These are phyloP conservation scores for Tremella fuciformis DNA, from an alignment of 768 basidiomycete genomes.

Conservation along the genomic window DNA sequence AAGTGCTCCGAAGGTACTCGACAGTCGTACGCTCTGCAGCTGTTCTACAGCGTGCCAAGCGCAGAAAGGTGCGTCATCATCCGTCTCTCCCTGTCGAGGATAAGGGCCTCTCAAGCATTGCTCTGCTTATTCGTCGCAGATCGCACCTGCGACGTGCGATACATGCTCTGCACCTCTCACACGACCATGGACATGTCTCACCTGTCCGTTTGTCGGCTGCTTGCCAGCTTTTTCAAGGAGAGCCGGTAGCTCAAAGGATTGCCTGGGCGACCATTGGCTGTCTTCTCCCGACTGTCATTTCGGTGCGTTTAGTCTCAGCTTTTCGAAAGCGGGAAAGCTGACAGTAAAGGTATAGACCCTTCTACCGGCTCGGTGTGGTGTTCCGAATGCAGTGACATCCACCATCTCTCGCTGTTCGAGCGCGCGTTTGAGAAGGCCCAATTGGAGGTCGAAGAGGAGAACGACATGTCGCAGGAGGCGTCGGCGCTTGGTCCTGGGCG, in stretches of 20 bases:
- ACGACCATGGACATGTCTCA: slow-evolving; percentile 42
- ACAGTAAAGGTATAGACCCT: slow-evolving; percentile 64
- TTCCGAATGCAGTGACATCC: slow-evolving; percentile 68
- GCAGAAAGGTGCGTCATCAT: slow-evolving; percentile 25
- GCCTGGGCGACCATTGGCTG: slow-evolving; percentile 1
- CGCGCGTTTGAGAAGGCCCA: slow-evolving; percentile 36
- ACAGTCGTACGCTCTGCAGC: slow-evolving; percentile 34
- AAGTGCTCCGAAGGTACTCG: slow-evolving; percentile 15
- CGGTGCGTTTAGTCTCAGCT: slow-evolving; percentile 1
- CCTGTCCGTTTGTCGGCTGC: slow-evolving; percentile 40
- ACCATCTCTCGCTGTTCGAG: slow-evolving; percentile 62
- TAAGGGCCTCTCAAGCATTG: not conserved
- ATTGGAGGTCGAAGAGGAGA: slow-evolving; percentile 27
- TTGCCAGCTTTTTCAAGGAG: slow-evolving; percentile 16
- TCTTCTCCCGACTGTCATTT: slow-evolving; percentile 27
- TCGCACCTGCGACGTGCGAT: slow-evolving; percentile 28
- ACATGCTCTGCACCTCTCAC: slow-evolving; percentile 22
- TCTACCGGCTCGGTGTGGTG: slow-evolving; percentile 75
- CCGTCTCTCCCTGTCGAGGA: not conserved
- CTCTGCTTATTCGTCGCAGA: slow-evolving; percentile 14
- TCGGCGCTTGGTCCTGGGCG: slow-evolving; percentile 6
- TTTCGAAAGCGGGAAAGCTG: not conserved
- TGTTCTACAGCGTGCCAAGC: slow-evolving; percentile 23
- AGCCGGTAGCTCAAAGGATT: slow-evolving; percentile 10
- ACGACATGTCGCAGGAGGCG: slow-evolving; percentile 23